Conservation (phyloP, 768 basidiomycete species). For the Russula griseocarnosa region DNA sequence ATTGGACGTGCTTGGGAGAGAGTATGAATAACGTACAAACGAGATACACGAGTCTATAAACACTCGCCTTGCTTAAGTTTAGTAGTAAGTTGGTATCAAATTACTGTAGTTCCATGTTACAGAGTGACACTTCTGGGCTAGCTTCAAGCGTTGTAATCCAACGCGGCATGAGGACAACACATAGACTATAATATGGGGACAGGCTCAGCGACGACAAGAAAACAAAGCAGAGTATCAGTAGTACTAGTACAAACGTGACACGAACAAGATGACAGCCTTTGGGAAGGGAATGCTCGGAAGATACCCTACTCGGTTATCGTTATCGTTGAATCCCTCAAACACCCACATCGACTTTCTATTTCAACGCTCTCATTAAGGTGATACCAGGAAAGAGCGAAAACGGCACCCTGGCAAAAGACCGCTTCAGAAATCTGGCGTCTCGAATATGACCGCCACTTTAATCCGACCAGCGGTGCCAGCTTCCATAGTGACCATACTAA, state of each 20-base stretch:
- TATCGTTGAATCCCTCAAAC: too few relatives aligned
- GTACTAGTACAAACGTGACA: not conserved
- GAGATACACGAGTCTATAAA: too few relatives aligned
- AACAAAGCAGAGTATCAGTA: not conserved
- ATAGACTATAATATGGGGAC: not conserved
- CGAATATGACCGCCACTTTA: constrained; percentile 6
- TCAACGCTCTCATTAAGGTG: not conserved
- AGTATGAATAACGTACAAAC: not conserved
- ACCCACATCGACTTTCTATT: too few relatives aligned
- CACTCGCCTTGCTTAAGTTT: not conserved
- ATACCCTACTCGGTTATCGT: too few relatives aligned
- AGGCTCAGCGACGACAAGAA: not conserved
- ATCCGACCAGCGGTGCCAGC: not conserved
- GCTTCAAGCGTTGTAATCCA: not conserved
- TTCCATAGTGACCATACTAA: constrained; percentile 4
- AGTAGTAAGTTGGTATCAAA: not conserved
- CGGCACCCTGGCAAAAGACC: not conserved
- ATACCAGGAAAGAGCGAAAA: not conserved
- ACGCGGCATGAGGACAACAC: not conserved
- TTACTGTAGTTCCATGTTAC: not conserved
- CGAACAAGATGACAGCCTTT: not conserved
- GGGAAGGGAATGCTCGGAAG: not conserved
- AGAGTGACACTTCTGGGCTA: not conserved
- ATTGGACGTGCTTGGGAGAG: not conserved
- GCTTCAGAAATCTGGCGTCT: not conserved